These are phyloP conservation scores for Pterocarpus santalinus DNA, from an alignment of 306 rosid species.

Conservation along the genomic window DNA sequence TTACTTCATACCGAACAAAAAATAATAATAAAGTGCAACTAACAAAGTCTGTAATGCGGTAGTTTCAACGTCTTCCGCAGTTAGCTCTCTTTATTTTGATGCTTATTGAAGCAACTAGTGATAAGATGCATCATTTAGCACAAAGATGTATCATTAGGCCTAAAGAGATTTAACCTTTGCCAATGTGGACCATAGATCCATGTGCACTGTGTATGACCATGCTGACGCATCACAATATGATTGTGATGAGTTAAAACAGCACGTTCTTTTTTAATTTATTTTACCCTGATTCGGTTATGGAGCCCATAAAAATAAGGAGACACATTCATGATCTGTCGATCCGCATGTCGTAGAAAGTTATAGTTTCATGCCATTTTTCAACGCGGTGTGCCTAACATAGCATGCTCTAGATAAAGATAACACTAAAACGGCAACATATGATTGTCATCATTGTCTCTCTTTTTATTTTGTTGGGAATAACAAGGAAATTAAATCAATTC, in stretches of 20 bases:
- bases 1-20: neutral
- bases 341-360: constrained; percentile 32
- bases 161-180: constrained; percentile 35
- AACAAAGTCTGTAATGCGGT: neutral
- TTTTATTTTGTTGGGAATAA: neutral
- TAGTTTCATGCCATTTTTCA: constrained; percentile 38
- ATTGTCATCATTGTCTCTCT: neutral
- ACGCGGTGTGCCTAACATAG: constrained; percentile 37
- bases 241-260: neutral
- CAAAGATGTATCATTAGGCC: constrained; percentile 24
- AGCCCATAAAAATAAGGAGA: constrained; percentile 30
- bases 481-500: neutral
- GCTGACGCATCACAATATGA: neutral
- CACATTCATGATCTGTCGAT: constrained; percentile 35
- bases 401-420: constrained; percentile 4
- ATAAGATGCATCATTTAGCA: constrained; percentile 22
- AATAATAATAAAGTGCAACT: neutral
- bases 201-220: constrained; percentile 28
- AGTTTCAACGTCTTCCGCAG: constrained; percentile 14
- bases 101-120: constrained; percentile 16
- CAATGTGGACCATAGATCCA: constrained; percentile 46
- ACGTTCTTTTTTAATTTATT: neutral
- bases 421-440: neutral
- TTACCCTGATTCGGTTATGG: constrained; percentile 35
- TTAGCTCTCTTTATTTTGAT: constrained; percentile 4